phyloP scores from a whole-genome alignment of 345 rosid genomes.

The Linum trigynum region DNA sequence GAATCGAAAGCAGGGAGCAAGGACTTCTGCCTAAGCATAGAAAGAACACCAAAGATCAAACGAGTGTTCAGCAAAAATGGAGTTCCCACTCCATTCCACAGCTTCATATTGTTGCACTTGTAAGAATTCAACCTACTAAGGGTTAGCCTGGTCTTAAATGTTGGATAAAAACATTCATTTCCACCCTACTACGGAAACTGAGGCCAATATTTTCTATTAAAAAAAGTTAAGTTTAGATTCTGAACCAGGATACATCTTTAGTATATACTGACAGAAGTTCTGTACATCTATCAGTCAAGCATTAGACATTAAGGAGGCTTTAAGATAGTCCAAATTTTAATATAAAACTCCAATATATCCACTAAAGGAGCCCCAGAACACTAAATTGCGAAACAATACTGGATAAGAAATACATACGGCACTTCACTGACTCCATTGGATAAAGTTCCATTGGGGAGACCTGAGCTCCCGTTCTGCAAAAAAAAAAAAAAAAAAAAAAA shows the following conservation, averaged over 20 bases:
- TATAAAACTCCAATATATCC: not conserved
- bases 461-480: slow-evolving; percentile 36
- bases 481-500: slow-evolving; percentile 6
- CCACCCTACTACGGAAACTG: not conserved
- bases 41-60: slow-evolving; percentile 1
- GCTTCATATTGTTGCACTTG: not conserved
- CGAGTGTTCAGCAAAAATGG: slow-evolving; percentile 1
- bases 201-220: no score
- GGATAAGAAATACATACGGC: slow-evolving; percentile 42
- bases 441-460: slow-evolving; percentile 27
- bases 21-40: slow-evolving; percentile 52
- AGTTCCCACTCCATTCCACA: not conserved
- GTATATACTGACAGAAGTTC: no score
- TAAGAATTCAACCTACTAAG: not conserved
- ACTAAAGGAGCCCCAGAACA: not conserved
- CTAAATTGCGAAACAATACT: not conserved
- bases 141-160: not conserved
- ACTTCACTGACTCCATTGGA: slow-evolving; percentile 36
- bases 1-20: slow-evolving; percentile 87
- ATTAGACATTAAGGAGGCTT: not conserved
- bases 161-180: not conserved
- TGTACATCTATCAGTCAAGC: not conserved
- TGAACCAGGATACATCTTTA: no score
- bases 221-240: no score
- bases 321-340: not conserved